Conservation (phyloP, 2,329 filamentous ascomycete species). For the Colletotrichum sp. region DNA sequence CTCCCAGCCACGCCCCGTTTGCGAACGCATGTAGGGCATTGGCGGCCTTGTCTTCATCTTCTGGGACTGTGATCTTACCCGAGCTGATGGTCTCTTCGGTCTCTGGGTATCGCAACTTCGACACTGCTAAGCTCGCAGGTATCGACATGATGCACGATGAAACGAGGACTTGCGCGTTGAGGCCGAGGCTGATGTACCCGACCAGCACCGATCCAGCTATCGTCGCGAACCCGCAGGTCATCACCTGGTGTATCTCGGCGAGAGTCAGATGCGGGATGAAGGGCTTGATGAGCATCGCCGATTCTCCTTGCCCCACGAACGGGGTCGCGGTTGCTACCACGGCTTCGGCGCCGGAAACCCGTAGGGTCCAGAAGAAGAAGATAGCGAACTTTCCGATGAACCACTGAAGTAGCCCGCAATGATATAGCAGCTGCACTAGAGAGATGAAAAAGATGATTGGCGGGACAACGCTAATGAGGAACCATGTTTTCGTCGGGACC, state of each 20-base stretch:
- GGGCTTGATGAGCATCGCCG: constrained; percentile 76
- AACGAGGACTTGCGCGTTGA: constrained; percentile 73
- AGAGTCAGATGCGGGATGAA: constrained; percentile 74
- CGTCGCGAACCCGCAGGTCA: constrained; percentile 78
- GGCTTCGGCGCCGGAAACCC: constrained; percentile 75
- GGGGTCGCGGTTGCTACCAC: constrained; percentile 78
- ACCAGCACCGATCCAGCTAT: constrained; percentile 76
- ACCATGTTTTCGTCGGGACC: constrained; percentile 54
- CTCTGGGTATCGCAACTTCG: constrained; percentile 75
- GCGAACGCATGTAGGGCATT: constrained; percentile 77
- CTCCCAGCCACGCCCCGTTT: constrained; percentile 75
- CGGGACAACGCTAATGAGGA: constrained; percentile 69
- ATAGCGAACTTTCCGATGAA: constrained; percentile 74
- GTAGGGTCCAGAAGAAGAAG: constrained; percentile 80
- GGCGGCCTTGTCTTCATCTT: constrained; percentile 65
- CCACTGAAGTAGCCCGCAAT: constrained; percentile 74
- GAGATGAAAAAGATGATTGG: constrained; percentile 82
- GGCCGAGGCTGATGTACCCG: constrained; percentile 72
- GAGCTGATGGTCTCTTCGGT: constrained; percentile 75
- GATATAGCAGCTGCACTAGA: constrained; percentile 73
- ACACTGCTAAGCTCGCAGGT: constrained; percentile 73
- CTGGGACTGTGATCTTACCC: constrained; percentile 70
- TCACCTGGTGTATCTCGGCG: constrained; percentile 76
- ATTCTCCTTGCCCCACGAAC: constrained; percentile 82
- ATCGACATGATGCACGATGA: constrained; percentile 82